A percentile compares a stretch with the other conserved stretches of the same genome.
These are phyloP conservation scores for Leishmania braziliensis DNA, from an alignment of 208 protist genomes.

Conservation along the genomic window DNA sequence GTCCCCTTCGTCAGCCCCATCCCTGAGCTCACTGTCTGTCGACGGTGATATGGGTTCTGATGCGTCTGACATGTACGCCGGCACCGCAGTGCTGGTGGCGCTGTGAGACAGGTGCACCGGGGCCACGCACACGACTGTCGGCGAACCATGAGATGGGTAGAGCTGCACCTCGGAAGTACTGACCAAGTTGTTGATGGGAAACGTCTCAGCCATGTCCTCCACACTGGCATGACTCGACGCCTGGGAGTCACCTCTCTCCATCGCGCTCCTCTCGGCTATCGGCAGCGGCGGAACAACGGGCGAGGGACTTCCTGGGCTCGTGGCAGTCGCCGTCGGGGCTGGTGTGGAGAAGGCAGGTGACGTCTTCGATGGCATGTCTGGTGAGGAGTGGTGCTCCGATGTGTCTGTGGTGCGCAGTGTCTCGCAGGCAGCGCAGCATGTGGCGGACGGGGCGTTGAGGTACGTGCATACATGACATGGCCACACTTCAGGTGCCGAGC, in stretches of 20 bases:
- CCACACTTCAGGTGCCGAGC: conserved; percentile 60
- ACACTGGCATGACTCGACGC: background rate
- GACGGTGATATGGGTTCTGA: background rate
- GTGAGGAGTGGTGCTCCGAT: conserved; percentile 5
- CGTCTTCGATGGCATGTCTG: conserved; percentile 8
- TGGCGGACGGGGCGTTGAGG: conserved; percentile 57
- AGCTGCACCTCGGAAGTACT: background rate
- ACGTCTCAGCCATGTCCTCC: background rate
- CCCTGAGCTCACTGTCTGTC: background rate
- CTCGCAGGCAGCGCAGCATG: conserved; percentile 65
- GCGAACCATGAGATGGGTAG: background rate
- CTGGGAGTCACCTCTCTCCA: background rate
- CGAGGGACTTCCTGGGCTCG: background rate
- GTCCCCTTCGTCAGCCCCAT: background rate
- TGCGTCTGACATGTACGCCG: background rate
- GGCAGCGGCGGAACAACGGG: background rate
- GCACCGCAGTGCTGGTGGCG: background rate
- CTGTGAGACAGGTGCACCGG: background rate
- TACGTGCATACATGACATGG: conserved; percentile 76
- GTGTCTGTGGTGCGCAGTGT: conserved; percentile 33
- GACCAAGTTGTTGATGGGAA: background rate
- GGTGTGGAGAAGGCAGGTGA: background rate
- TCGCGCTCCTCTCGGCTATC: background rate
- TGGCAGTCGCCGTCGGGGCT: background rate
- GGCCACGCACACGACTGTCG: background rate